Base-by-base conservation (phyloP, 1,284 basidiomycete genomes). In the Veloboletus limbatus region DNA sequence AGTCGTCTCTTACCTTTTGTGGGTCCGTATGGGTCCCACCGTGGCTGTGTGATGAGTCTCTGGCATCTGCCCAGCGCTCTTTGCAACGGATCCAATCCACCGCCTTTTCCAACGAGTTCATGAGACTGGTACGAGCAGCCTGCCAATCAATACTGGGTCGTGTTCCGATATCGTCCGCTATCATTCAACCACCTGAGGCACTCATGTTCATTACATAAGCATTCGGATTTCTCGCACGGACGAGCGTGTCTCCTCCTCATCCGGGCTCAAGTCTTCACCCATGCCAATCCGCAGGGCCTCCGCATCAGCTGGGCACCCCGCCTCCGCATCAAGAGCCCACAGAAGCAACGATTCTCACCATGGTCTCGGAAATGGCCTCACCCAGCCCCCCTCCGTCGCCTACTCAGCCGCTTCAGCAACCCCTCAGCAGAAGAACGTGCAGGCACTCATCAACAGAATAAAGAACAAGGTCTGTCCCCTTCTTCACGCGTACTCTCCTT, bases 341-440 rank as follows among this genome's bases (percentile, higher is more conserved):
- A 69, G 67, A 58, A 77, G 68, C 56, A 77, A 76, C 54, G 76
- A 78, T 40, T 78, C 76, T 6, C 70, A 75, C 45, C 70, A 76
- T 51, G 70, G 59, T 46, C 69, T 65, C 48, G 63, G 59, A 27
- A 70, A 68, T 39, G 61, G 67, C 16, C 64, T 71, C 51, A 13
- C 53, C 32, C 66, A 60, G 30, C 67, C 53, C 30, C 60, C 52
- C 7, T 62, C 66, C 41, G 53, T 70, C 42, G 63, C 64, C 33
- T 68, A 69, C 48, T 62, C 65, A 20, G 57, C 65, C 24, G 49
- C 66, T 10, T 68, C 66, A 17, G 69, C 71, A 10, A 79, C 79
- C 4, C 82, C 83, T 1, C 82, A 86, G 55, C 82, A 85, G 70
- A 85, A 82, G 72, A 77, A 86, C 45, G 78, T 88, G 11, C 76